Conservation (phyloP, 2,329 filamentous ascomycete genomes). For the Alternaria ethzedia region DNA sequence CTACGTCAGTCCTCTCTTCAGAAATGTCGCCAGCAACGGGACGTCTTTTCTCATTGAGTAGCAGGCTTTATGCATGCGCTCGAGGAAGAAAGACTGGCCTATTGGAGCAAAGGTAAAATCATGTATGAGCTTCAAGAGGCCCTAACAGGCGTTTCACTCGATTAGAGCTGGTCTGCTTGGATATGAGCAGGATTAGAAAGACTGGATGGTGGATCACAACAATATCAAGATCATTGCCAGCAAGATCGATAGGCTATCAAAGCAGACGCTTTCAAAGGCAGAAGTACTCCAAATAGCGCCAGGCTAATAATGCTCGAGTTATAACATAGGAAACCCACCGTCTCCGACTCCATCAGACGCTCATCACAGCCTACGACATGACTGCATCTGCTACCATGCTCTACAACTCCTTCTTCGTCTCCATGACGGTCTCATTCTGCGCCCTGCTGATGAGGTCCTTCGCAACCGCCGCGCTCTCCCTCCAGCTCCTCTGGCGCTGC, state of each 20-base stretch:
- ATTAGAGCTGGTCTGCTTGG: background rate
- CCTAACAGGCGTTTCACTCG: background rate
- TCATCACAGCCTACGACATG: background rate
- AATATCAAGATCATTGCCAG: background rate
- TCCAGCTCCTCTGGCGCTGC: conserved; percentile 57
- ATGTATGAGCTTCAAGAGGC: background rate
- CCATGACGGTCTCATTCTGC: conserved; percentile 31
- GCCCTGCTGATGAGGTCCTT: conserved; percentile 56
- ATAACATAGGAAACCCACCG: background rate
- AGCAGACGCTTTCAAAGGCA: background rate
- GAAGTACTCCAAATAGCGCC: conserved; percentile 2
- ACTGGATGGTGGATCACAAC: background rate
- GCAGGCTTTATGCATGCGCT: conserved; percentile 36
- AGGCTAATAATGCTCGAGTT: conserved; percentile 19
- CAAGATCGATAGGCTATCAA: background rate
- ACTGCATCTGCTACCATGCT: background rate
- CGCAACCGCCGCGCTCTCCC: conserved; percentile 59
- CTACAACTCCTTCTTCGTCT: conserved; percentile 49
- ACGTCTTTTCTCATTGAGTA: conserved; percentile 48
- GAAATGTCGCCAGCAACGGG: conserved; percentile 21
- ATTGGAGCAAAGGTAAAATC: background rate
- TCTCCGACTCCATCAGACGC: background rate
- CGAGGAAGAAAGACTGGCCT: conserved; percentile 37
- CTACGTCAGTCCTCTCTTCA: conserved; percentile 5
- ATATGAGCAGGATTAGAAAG: background rate